Conservation (phyloP, 352 stramenopile genomes). For the Phytophthora megakarya region DNA sequence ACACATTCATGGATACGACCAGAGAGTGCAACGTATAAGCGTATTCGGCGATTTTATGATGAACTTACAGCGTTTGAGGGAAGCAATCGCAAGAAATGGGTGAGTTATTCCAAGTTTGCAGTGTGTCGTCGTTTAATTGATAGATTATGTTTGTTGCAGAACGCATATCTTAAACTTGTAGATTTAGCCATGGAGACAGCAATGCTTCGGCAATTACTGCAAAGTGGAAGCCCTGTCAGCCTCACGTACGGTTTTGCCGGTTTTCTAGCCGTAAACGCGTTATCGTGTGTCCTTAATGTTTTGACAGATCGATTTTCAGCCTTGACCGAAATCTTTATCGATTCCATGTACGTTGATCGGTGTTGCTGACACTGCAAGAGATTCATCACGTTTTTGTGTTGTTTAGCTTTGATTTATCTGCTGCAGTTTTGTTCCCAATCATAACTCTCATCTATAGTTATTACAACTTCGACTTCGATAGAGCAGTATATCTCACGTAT, state of each 20-base stretch:
- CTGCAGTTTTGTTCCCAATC: conserved; percentile 40
- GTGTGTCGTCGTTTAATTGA: not conserved
- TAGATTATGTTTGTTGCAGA: conserved; percentile 24
- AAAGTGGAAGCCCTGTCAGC: conserved; percentile 25
- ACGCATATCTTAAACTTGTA: conserved; percentile 37
- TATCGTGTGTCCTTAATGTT: conserved; percentile 27
- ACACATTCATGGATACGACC: conserved; percentile 5
- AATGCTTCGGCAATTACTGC: conserved; percentile 29
- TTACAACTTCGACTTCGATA: conserved; percentile 40
- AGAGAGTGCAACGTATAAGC: not conserved
- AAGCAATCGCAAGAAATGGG: conserved; percentile 49
- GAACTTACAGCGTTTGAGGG: conserved; percentile 40
- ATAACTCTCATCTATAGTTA: conserved; percentile 34
- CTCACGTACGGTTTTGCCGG: conserved; percentile 31
- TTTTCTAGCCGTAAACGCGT: conserved; percentile 31
- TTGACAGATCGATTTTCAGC: conserved; percentile 27
- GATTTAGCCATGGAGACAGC: conserved; percentile 38
- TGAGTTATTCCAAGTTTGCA: conserved; percentile 15
- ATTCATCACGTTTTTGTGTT: not conserved
- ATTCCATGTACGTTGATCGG: conserved; percentile 30
- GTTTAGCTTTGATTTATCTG: conserved; percentile 10
- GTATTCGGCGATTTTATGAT: not conserved
- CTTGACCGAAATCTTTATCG: conserved; percentile 39
- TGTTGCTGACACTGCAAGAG: not conserved
- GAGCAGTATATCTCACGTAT: conserved; percentile 30